phyloP scores from a whole-genome alignment of 192 early-diverging fungal genomes.

The Umbelopsis vinacea region DNA sequence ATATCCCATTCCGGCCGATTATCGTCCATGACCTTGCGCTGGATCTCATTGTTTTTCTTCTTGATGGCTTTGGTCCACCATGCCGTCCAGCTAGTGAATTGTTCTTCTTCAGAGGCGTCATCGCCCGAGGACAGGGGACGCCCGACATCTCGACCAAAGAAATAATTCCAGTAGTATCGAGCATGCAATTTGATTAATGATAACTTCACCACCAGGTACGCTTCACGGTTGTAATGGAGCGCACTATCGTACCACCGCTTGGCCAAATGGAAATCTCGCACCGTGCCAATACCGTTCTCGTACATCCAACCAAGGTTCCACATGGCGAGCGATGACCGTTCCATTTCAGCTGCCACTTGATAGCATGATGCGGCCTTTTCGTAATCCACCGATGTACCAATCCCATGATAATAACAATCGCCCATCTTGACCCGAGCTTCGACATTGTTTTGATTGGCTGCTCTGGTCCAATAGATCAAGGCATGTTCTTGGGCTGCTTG shows the following conservation, averaged over 20 bases:
- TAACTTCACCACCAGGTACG: slow-evolving; percentile 75
- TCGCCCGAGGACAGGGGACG: slow-evolving; percentile 16
- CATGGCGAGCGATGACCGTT: slow-evolving; percentile 84
- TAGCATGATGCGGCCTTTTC: slow-evolving; percentile 85
- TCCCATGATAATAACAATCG: slow-evolving; percentile 90
- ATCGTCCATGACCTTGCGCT: slow-evolving; percentile 28
- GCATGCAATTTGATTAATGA: slow-evolving; percentile 74
- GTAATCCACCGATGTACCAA: slow-evolving; percentile 68
- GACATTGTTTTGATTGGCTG: slow-evolving; percentile 90
- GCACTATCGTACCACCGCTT: slow-evolving; percentile 91
- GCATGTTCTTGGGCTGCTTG: slow-evolving; percentile 59
- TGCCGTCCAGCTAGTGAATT: slow-evolving; percentile 10
- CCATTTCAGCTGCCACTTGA: slow-evolving; percentile 76
- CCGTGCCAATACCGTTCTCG: slow-evolving; percentile 89
- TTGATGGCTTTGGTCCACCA: not conserved
- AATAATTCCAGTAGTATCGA: slow-evolving; percentile 69
- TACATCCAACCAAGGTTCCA: slow-evolving; percentile 98
- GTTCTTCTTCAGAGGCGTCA: not conserved
- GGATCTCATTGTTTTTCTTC: slow-evolving; percentile 10
- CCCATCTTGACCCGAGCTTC: slow-evolving; percentile 93
- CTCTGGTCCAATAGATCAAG: slow-evolving; percentile 89
- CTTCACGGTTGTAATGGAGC: slow-evolving; percentile 78
- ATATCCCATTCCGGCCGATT: slow-evolving; percentile 35
- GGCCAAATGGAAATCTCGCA: slow-evolving; percentile 90
- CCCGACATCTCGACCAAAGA: slow-evolving; percentile 61